Evolutionary conservation across 306 rosid species (phyloP).

Genomic region (Echinosophora koreensis): DNA sequence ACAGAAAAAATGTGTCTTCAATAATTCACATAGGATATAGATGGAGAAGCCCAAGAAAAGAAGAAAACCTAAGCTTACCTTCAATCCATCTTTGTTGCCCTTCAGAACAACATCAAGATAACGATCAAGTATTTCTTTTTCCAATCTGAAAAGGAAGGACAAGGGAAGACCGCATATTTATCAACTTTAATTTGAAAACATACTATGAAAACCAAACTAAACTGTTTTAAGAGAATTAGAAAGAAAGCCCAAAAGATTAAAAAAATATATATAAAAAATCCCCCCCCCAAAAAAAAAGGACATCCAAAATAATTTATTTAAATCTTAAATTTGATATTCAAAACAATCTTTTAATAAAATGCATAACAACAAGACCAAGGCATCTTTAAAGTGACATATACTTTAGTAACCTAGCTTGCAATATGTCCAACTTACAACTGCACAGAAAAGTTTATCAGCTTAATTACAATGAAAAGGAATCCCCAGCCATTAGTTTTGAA

Average conservation of each 20-base stretch:
- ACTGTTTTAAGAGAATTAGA: background rate
- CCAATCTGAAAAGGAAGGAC: conserved; percentile 72
- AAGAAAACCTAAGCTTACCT: conserved; percentile 61
- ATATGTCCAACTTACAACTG: conserved; percentile 24
- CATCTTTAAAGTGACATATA: conserved; percentile 38
- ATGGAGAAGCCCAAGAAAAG: conserved; percentile 25
- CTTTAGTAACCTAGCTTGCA: conserved; percentile 37
- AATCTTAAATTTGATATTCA: conserved; percentile 27
- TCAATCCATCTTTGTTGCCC: conserved; percentile 95
- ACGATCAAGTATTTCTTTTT: conserved; percentile 93
- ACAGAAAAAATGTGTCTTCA: conserved; percentile 13
- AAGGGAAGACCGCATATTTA: conserved; percentile 35
- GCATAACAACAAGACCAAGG: conserved; percentile 33
- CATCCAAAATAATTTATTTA: conserved; percentile 4
- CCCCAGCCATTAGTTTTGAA: conserved; percentile 24
- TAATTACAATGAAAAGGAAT: conserved; percentile 37
- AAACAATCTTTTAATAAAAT: conserved; percentile 27
- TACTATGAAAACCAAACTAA: background rate
- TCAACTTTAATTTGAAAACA: conserved; percentile 24
- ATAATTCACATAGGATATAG: conserved; percentile 2
- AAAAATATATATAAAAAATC: background rate
- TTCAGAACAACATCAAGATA: conserved; percentile 91
- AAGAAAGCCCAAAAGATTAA: conserved; percentile 26
- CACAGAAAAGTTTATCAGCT: conserved; percentile 37
- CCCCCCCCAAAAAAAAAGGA: background rate